Evolutionary conservation across 371 early-diverging fungal genomes (phyloP).

Genomic region (Nematocida sp.): DNA sequence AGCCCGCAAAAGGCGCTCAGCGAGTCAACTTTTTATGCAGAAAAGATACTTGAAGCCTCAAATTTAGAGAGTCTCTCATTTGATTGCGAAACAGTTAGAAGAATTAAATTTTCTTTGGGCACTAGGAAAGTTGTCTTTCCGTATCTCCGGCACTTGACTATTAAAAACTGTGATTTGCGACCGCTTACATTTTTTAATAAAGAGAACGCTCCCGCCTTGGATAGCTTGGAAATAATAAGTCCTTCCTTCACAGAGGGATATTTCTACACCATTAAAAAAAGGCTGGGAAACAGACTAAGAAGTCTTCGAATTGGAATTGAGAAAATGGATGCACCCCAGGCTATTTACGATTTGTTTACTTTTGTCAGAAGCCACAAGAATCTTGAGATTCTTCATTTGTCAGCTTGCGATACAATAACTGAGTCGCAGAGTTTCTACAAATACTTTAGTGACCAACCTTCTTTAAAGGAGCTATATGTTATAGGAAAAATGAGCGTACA

Average conservation of each 20-base stretch:
- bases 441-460: constrained; percentile 54
- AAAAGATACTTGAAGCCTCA: constrained; percentile 53
- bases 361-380: constrained; percentile 56
- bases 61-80: constrained; percentile 57
- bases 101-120: constrained; percentile 55
- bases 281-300: constrained; percentile 49
- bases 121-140: constrained; percentile 57
- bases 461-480: constrained; percentile 50
- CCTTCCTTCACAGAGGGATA: constrained; percentile 55
- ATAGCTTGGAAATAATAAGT: constrained; percentile 51
- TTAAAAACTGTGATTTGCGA: constrained; percentile 54
- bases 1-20: not conserved
- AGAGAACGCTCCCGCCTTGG: constrained; percentile 48
- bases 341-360: constrained; percentile 56
- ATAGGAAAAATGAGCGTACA: constrained; percentile 52
- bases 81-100: constrained; percentile 40
- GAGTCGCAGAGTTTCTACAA: constrained; percentile 61
- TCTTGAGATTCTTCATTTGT: constrained; percentile 35
- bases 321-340: constrained; percentile 58
- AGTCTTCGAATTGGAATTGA: constrained; percentile 56
- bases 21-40: constrained; percentile 56
- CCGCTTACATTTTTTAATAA: constrained; percentile 56
- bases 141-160: constrained; percentile 45
- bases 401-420: constrained; percentile 53
- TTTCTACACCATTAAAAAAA: constrained; percentile 57